Conservation (phyloP, 1,139 yeast genomes). For the Trichomonascaceae sp. region DNA sequence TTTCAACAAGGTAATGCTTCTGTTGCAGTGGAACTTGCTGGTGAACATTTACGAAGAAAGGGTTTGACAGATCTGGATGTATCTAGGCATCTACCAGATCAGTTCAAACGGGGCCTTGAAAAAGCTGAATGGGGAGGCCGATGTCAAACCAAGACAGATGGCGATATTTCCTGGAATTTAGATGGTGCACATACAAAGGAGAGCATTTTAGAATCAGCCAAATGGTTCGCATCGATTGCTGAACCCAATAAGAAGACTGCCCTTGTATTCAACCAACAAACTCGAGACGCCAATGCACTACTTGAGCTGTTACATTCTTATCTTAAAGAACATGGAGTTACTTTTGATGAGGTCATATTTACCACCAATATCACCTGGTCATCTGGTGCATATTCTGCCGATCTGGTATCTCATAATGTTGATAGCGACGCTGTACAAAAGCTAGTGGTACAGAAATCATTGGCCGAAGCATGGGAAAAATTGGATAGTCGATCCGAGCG, state of each 20-base stretch:
- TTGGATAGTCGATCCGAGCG: slow-evolving; percentile 41
- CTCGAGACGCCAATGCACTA: slow-evolving; percentile 72
- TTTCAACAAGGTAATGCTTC: slow-evolving; percentile 87
- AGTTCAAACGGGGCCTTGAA: slow-evolving; percentile 60
- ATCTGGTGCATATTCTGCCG: slow-evolving; percentile 71
- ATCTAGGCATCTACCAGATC: slow-evolving; percentile 45
- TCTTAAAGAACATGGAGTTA: slow-evolving; percentile 28
- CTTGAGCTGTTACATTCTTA: slow-evolving; percentile 48
- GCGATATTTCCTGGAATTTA: slow-evolving; percentile 61
- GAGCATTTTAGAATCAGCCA: slow-evolving; percentile 70
- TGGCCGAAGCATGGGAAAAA: slow-evolving; percentile 63
- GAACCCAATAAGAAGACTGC: slow-evolving; percentile 29
- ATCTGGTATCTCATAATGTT: slow-evolving; percentile 77
- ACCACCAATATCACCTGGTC: slow-evolving; percentile 92
- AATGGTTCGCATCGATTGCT: slow-evolving; percentile 59
- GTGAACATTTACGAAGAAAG: slow-evolving; percentile 50
- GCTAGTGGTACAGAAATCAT: slow-evolving; percentile 70
- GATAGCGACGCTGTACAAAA: slow-evolving; percentile 71
- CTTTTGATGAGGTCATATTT: slow-evolving; percentile 73
- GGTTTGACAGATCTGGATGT: slow-evolving; percentile 32
- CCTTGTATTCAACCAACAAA: slow-evolving; percentile 87
- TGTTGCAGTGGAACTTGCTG: slow-evolving; percentile 70
- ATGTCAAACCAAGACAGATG: slow-evolving; percentile 63
- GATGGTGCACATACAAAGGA: slow-evolving; percentile 98
- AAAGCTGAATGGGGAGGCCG: slow-evolving; percentile 88